Evolutionary conservation across 139 green algal species (phyloP).

Genomic region (Coccomyxa sp.): DNA sequence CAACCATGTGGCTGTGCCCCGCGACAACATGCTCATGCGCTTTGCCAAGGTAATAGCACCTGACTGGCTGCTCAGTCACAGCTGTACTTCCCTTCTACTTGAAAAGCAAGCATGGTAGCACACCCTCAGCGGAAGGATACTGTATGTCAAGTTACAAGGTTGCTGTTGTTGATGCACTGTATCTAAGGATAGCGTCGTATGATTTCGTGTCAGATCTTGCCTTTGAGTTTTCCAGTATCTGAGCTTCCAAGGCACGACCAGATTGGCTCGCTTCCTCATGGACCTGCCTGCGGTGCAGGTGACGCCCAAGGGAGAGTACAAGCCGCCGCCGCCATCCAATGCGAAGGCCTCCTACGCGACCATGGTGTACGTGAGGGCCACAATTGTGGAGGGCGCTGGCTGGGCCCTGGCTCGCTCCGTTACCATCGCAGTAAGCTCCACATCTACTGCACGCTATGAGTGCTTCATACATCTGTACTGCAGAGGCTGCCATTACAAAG

Average conservation of each 20-base stretch:
- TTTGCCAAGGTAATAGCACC: conserved; percentile 61
- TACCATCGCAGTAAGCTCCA: conserved; percentile 67
- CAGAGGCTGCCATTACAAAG: too few species aligned
- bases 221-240: too few species aligned
- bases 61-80: neutral
- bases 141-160: too few species aligned
- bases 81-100: neutral
- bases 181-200: too few species aligned
- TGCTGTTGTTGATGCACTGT: too few species aligned
- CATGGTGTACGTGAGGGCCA: conserved; percentile 89
- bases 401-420: conserved; percentile 66
- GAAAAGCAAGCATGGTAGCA: neutral
- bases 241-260: neutral
- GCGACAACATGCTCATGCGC: conserved; percentile 85
- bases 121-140: too few species aligned
- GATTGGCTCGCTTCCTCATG: neutral
- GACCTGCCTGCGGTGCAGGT: neutral
- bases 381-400: conserved; percentile 75
- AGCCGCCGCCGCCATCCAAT: conserved; percentile 77
- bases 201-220: too few species aligned
- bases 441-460: neutral
- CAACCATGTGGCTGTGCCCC: conserved; percentile 21
- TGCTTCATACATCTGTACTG: too few species aligned
- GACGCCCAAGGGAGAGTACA: conserved; percentile 72
- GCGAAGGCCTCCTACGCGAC: conserved; percentile 87